A percentile compares a stretch with the other conserved stretches of the same genome.
Evolutionary conservation across 2,329 filamentous ascomycete genomes (phyloP).

Genomic region (Stagonosporopsis rhizophila): DNA sequence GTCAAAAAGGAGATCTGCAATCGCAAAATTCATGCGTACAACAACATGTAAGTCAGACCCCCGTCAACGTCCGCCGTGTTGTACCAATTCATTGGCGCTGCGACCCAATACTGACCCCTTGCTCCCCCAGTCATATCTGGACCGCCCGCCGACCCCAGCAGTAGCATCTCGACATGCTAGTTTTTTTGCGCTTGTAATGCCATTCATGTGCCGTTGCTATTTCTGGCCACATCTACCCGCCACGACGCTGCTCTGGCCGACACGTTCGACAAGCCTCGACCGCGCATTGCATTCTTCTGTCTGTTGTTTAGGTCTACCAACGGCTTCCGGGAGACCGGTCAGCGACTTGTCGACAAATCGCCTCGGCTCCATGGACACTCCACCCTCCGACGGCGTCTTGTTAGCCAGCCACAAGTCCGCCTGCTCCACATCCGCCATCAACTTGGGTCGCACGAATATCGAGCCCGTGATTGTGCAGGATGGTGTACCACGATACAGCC

Average conservation of each 20-base stretch:
- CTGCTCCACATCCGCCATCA: neutral
- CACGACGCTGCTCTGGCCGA: slow-evolving; percentile 20
- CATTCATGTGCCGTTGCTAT: slow-evolving; percentile 17
- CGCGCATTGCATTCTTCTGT: slow-evolving; percentile 14
- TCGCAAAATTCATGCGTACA: slow-evolving; percentile 74
- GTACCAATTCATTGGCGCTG: slow-evolving; percentile 36
- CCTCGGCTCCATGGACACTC: slow-evolving; percentile 13
- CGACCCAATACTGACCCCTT: slow-evolving; percentile 39
- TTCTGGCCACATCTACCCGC: slow-evolving; percentile 20
- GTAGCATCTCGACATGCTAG: slow-evolving; percentile 31
- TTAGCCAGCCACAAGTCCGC: neutral
- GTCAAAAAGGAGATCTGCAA: slow-evolving; percentile 74
- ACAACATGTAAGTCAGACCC: slow-evolving; percentile 70
- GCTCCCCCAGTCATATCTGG: slow-evolving; percentile 54
- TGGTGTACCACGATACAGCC: slow-evolving; percentile 9
- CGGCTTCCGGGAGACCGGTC: slow-evolving; percentile 2
- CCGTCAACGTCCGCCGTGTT: slow-evolving; percentile 12
- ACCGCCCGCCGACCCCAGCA: slow-evolving; percentile 55
- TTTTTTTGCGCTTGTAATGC: slow-evolving; percentile 27
- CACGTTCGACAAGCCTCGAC: slow-evolving; percentile 14
- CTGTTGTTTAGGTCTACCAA: slow-evolving; percentile 18
- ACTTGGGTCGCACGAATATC: slow-evolving; percentile 3
- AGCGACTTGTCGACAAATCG: slow-evolving; percentile 5
- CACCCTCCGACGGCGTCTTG: slow-evolving; percentile 8
- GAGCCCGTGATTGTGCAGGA: slow-evolving; percentile 3